Evolutionary conservation across 108 stramenopile genomes (phyloP), one percentile per base, ranked within the genome.

Genomic region (Discostella pseudostelligera): DNA sequence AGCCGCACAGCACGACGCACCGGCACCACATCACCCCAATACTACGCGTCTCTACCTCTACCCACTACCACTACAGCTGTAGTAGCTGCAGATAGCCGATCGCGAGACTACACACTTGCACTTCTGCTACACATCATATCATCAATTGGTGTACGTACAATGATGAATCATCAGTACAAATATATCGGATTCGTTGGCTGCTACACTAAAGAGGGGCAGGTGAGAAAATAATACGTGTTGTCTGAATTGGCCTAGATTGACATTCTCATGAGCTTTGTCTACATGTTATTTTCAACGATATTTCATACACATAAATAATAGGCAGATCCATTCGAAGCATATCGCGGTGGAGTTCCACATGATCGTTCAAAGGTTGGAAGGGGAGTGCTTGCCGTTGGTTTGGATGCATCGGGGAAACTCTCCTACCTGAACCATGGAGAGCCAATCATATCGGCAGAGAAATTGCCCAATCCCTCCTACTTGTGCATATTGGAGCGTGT

Each of bases 241-340:
- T 4, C 5, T 32, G n/a, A n/a, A n/a, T 32, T 32, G 3, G 32
- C 5, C 32, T 32, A 32, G 3, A 5, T 22, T 21, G 19, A 11
- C 19, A 50, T 50, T 50, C 22, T 48, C 1, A 8, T 20, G 22
- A 8, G 17, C 8, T 48, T 13, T 2, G 4, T 20, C n/a, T 19
- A 17, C 19, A 8, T 8, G 21, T 16, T 1, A 48, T 22, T 8
- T 3, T 17, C n/a, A 16, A 8, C 19, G 16, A 22, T 17, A 17
- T 2, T 22, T 48, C 47, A 22, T 17, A 8, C 19, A 48, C 16
- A 48, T 48, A 48, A 32, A 56, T 61, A 68, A 9, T 69, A 77
- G 58, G 76, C 76, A 14, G 76, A 77, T 65, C 76, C 76, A 12
- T 77, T 77, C 22, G 76, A 77, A 47, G 16, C 29, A 2, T 55